Conservation (phyloP, 768 basidiomycete genomes). For the Leccinellum rugosiceps region DNA sequence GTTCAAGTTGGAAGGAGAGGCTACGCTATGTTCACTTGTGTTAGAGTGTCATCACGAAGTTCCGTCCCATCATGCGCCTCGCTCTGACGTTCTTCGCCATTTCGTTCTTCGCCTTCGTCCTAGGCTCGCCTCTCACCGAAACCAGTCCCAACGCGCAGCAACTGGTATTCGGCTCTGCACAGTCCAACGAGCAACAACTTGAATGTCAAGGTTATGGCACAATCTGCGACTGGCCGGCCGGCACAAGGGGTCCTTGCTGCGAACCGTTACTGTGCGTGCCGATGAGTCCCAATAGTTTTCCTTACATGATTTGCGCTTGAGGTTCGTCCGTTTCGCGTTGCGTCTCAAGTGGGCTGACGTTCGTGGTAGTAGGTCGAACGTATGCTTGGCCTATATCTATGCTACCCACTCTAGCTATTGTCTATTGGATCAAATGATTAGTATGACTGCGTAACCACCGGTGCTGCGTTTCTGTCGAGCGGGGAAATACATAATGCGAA, state of each 20-base stretch:
- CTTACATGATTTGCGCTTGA: slow-evolving; percentile 12
- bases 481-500: not conserved
- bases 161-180: not conserved
- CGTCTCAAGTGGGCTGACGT: not conserved
- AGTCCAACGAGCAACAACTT: not conserved
- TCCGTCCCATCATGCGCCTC: slow-evolving; percentile 7
- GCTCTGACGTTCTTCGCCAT: not conserved
- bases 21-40: not conserved
- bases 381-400: not conserved
- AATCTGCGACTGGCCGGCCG: not conserved
- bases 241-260: slow-evolving; percentile 13
- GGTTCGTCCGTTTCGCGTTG: not conserved
- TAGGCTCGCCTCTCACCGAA: slow-evolving; percentile 1
- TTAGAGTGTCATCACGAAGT: not conserved
- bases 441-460: not conserved
- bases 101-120: not conserved
- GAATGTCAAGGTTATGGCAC: not conserved
- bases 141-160: slow-evolving; percentile 3
- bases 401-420: not conserved
- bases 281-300: not conserved
- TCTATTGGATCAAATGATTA: not conserved
- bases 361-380: not conserved
- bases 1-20: too few relatives aligned
- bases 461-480: not conserved
- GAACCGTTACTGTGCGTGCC: slow-evolving; percentile 8